Percentiles rank a stretch among this genome's conserved stretches.
phyloP scores from a whole-genome alignment of 2,329 filamentous ascomycete genomes.

The Phoma herbarum region DNA sequence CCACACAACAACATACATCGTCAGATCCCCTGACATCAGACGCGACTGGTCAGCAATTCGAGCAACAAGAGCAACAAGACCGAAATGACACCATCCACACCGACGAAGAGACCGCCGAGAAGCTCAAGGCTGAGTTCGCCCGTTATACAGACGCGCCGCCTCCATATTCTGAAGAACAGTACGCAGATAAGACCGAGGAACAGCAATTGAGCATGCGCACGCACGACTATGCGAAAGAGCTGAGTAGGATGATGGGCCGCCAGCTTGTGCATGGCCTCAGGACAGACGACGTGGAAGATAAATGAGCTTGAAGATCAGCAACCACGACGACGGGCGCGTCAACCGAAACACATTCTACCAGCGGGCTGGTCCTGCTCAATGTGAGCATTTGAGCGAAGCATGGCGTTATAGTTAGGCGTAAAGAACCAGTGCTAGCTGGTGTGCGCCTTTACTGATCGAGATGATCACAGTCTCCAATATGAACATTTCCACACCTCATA shows the following conservation, averaged over 20 bases:
- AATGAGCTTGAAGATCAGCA: background rate
- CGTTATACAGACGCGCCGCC: conserved; percentile 35
- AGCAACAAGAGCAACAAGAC: conserved; percentile 4
- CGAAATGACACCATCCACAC: conserved; percentile 25
- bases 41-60: conserved; percentile 3
- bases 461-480: conserved; percentile 1
- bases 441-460: conserved; percentile 1
- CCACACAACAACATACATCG: conserved; percentile 4
- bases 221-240: conserved; percentile 39
- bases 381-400: conserved; percentile 16
- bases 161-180: conserved; percentile 33
- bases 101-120: conserved; percentile 12
- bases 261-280: conserved; percentile 37
- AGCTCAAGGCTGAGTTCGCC: conserved; percentile 30
- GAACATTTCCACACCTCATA: background rate
- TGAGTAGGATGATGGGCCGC: conserved; percentile 39
- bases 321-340: background rate
- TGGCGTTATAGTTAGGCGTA: conserved; percentile 17
- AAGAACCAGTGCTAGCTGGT: conserved; percentile 10
- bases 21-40: conserved; percentile 18
- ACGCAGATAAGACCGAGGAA: conserved; percentile 37
- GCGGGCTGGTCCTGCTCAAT: conserved; percentile 11
- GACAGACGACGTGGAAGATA: conserved; percentile 10
- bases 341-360: background rate
- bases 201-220: conserved; percentile 33